Base-by-base conservation (phyloP, 2,329 filamentous ascomycete species). In the Fusarium sp. region DNA sequence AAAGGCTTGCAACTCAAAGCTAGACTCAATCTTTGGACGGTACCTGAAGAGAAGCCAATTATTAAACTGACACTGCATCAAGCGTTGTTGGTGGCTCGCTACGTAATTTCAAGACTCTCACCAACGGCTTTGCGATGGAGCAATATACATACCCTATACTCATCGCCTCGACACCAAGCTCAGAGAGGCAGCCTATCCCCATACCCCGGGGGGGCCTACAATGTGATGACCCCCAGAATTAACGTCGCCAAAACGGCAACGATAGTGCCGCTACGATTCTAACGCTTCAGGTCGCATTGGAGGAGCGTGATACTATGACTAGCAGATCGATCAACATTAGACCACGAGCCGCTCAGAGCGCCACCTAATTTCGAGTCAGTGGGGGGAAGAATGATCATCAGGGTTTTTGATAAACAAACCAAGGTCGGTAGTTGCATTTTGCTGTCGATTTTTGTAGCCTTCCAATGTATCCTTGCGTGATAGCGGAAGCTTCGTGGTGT, bases 331-430 rank as follows among this genome's bases (percentile, higher is more conserved):
- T 74, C 59, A 58, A 42, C 54, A 67, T 57, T 58, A 37, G 40
- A 28, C 44, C 32, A 44, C 23, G 42, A 52, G 13, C 62, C 60
- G 62, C 58, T 61, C 47, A 59, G 61, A 60, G 59, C 75, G 73
- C 75, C 69, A 76, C 73, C 47, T 67, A 75, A 72, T 76, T 75
- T 60, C 60, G 21, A 72, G 60, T 46, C 56, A 46, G 58, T 59
- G 60, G 67, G 60, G 62, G 50, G 42, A 43, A 50, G 23, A 66
- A 50, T 44, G 61, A 60, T 46, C 25, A 44, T 28, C 46, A 59
- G 59, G 60, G 69, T 66, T 54, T 46, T 47, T 37, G 21, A 28
- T 7, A n/a, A 21, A 47, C 7, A 43, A 52, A 64, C 8, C 47
- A 52, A 59, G 52, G 23, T 35, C 32, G 30, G 54, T 43, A 61